A percentile compares a stretch with the other conserved stretches of the same genome.
These are phyloP conservation scores for Trypanosomatidae sp. DNA, from an alignment of 208 protist species.

Conservation along the genomic window DNA sequence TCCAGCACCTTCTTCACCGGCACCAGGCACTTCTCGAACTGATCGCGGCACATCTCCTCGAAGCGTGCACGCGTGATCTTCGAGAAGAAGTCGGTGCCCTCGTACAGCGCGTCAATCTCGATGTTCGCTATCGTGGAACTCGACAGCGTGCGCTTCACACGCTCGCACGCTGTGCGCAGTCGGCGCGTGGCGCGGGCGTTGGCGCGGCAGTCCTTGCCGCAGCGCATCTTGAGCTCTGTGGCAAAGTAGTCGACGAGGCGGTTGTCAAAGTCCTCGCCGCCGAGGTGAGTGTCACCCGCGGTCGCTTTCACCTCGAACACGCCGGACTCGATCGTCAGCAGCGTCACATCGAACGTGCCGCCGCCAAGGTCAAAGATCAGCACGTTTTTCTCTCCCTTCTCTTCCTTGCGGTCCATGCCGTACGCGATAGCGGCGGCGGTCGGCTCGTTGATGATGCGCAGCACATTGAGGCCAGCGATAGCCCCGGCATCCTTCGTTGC, in stretches of 20 bases:
- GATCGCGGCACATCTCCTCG: constrained; percentile 95
- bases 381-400: constrained; percentile 87
- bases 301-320: constrained; percentile 99
- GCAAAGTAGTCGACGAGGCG: constrained; percentile 97
- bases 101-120: constrained; percentile 98
- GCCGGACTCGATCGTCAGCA: constrained; percentile 98
- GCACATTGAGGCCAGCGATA: constrained; percentile 97
- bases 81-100: constrained; percentile 98
- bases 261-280: constrained; percentile 99
- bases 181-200: constrained; percentile 80
- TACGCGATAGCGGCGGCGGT: constrained; percentile 99
- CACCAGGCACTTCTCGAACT: constrained; percentile 86
- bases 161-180: constrained; percentile 88
- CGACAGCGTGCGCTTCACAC: constrained; percentile 98
- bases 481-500: constrained; percentile 99
- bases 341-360: constrained; percentile 98
- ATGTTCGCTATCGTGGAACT: constrained; percentile 91
- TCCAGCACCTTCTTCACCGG: constrained; percentile 86
- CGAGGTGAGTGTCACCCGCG: constrained; percentile 99
- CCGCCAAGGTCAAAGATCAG: constrained; percentile 99
- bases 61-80: constrained; percentile 98
- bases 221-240: constrained; percentile 94
- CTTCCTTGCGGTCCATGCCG: constrained; percentile 96
- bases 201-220: constrained; percentile 71
- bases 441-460: constrained; percentile 99